These are phyloP conservation scores for Elongisporangium senticosum DNA, from an alignment of 352 stramenopile genomes.

Conservation along the genomic window DNA sequence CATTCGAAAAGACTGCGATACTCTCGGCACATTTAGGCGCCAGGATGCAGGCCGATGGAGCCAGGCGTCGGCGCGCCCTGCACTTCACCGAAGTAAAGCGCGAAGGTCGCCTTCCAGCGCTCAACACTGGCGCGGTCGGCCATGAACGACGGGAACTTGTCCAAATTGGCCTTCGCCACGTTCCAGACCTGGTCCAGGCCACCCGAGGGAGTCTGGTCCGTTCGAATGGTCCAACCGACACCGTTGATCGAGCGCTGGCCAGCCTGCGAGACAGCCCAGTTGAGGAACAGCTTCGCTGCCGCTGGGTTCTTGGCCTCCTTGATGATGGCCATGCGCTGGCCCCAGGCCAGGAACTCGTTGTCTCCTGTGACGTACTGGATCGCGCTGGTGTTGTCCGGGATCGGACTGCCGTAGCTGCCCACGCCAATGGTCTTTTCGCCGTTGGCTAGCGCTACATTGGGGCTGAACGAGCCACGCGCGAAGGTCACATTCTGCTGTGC, in stretches of 20 bases:
- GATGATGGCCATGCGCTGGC: conserved; percentile 19
- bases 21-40: no score
- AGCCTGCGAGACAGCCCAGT: conserved; percentile 18
- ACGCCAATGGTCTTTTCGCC: conserved; percentile 17
- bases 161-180: conserved; percentile 1
- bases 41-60: conserved; percentile 30
- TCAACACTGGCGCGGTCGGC: conserved; percentile 35
- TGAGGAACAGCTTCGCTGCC: conserved; percentile 11
- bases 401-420: conserved; percentile 2
- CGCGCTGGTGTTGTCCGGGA: conserved; percentile 7
- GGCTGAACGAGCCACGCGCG: conserved; percentile 11
- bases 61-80: conserved; percentile 31
- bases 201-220: conserved; percentile 1
- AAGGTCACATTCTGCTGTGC: conserved; percentile 21
- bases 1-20: no score
- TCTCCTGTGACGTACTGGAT: conserved; percentile 16
- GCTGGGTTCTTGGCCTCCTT: conserved; percentile 27
- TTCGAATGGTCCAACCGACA: neutral
- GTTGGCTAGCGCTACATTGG: conserved; percentile 8
- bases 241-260: conserved; percentile 2
- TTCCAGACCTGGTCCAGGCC: conserved; percentile 1
- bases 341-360: conserved; percentile 24
- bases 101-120: conserved; percentile 30
- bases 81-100: conserved; percentile 53
- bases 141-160: conserved; percentile 31